phyloP scores from a whole-genome alignment of 371 early-diverging fungal genomes.

The Zychaea mexicana region DNA sequence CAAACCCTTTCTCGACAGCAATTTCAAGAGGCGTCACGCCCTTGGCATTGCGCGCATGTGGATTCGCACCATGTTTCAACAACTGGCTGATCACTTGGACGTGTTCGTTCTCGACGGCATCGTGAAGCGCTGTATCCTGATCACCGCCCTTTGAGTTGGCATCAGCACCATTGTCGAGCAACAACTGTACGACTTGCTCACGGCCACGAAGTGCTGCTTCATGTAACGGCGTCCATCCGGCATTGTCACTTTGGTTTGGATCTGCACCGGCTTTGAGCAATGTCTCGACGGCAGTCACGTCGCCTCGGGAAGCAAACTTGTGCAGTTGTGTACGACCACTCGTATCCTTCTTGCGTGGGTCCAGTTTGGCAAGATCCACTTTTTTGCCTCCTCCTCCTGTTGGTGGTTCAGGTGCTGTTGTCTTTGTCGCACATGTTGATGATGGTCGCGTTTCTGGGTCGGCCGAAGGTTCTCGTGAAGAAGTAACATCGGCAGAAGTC shows the following conservation, averaged over 20 bases:
- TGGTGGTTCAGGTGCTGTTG: neutral
- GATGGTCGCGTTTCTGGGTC: slow-evolving; percentile 17
- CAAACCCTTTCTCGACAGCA: slow-evolving; percentile 51
- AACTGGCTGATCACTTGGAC: slow-evolving; percentile 61
- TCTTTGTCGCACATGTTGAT: slow-evolving; percentile 4
- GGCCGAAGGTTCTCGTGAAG: slow-evolving; percentile 34
- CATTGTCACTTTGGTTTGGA: slow-evolving; percentile 70
- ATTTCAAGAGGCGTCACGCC: slow-evolving; percentile 60
- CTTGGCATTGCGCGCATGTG: slow-evolving; percentile 51
- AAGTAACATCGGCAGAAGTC: slow-evolving; percentile 14
- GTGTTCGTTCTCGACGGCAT: slow-evolving; percentile 75
- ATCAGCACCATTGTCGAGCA: slow-evolving; percentile 77
- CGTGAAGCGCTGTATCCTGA: slow-evolving; percentile 80
- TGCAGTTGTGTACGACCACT: slow-evolving; percentile 61
- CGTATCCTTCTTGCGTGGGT: slow-evolving; percentile 53
- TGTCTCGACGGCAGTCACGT: slow-evolving; percentile 53
- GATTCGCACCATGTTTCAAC: slow-evolving; percentile 62
- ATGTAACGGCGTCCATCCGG: slow-evolving; percentile 79
- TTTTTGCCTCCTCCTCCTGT: too few relatives aligned
- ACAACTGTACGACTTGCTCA: slow-evolving; percentile 54
- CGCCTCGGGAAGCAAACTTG: slow-evolving; percentile 58
- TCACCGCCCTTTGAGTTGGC: slow-evolving; percentile 71
- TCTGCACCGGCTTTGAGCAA: slow-evolving; percentile 76
- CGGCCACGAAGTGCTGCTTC: slow-evolving; percentile 77
- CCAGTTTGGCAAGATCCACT: slow-evolving; percentile 23